Percentiles rank a stretch among this genome's conserved stretches.
These are phyloP conservation scores for Candida smagusa DNA, from an alignment of 1,139 yeast species.

Conservation along the genomic window DNA sequence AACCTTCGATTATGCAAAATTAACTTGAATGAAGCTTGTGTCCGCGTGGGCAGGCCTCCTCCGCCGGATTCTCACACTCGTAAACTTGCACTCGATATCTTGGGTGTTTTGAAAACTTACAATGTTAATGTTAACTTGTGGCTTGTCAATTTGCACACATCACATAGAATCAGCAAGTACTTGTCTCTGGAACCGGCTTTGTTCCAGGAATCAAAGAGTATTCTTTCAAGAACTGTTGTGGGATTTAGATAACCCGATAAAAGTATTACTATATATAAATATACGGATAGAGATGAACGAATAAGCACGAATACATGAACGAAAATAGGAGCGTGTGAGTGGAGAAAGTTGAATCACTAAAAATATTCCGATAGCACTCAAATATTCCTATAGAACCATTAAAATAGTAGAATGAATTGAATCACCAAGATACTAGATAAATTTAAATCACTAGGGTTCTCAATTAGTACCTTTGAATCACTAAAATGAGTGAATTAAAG, in stretches of 20 bases:
- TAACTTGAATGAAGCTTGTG: conserved; percentile 29
- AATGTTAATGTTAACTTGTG: conserved; percentile 31
- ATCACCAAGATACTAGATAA: too few relatives aligned
- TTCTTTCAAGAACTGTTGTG: conserved; percentile 25
- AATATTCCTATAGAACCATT: too few relatives aligned
- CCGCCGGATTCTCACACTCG: conserved; percentile 16
- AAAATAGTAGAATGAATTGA: too few relatives aligned
- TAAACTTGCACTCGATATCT: conserved; percentile 32
- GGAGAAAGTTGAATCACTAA: too few relatives aligned
- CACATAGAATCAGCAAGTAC: conserved; percentile 29
- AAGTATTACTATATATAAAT: not conserved
- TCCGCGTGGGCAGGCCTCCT: not conserved
- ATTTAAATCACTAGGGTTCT: too few relatives aligned
- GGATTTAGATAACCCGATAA: conserved; percentile 9
- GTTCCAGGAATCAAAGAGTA: conserved; percentile 22
- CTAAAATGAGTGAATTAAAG: too few relatives aligned
- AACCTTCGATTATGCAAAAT: conserved; percentile 32
- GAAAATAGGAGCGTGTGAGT: too few relatives aligned
- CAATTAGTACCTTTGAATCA: too few relatives aligned
- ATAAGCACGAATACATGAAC: not conserved
- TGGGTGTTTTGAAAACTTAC: conserved; percentile 38
- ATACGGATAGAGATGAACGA: not conserved
- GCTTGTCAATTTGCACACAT: conserved; percentile 34
- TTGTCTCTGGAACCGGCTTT: conserved; percentile 27
- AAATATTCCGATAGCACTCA: too few relatives aligned